A percentile compares a stretch with the other conserved stretches of the same genome.
phyloP scores from a whole-genome alignment of 23 red algal species.

The Gracilaria gracilis region DNA sequence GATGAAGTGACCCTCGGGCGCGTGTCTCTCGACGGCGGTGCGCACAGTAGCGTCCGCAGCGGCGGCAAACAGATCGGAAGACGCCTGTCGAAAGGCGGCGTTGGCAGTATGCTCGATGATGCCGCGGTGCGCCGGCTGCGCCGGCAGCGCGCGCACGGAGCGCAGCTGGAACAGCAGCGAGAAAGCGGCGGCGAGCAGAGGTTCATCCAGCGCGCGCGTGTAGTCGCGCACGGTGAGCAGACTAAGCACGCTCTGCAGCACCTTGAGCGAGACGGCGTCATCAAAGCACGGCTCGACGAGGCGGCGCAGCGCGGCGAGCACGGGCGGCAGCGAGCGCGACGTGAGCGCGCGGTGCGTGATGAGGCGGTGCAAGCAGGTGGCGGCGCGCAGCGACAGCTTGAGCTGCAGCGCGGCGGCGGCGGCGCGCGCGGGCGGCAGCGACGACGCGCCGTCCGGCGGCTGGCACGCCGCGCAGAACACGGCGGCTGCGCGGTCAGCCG shows the following conservation, averaged over 20 bases:
- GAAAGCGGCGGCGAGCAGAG: constrained; percentile 59
- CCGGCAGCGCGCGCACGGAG: background rate
- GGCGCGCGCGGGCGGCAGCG: background rate
- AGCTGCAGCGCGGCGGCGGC: constrained; percentile 8
- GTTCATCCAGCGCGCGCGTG: constrained; percentile 19
- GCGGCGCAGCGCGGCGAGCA: constrained; percentile 57
- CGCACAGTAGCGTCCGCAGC: constrained; percentile 54
- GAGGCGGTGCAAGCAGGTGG: constrained; percentile 57
- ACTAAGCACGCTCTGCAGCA: constrained; percentile 70
- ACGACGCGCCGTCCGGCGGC: background rate
- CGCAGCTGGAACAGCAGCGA: constrained; percentile 59
- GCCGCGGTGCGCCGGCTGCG: constrained; percentile 1
- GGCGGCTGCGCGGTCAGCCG: constrained; percentile 51
- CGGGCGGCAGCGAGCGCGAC: background rate
- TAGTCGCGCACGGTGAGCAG: constrained; percentile 71
- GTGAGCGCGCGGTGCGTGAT: constrained; percentile 55
- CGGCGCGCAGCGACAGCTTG: constrained; percentile 43
- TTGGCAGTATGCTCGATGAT: constrained; percentile 78
- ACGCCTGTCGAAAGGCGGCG: constrained; percentile 75
- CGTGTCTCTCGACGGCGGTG: constrained; percentile 43
- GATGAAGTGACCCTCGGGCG: constrained; percentile 28
- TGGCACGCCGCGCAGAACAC: constrained; percentile 66
- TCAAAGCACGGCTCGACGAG: constrained; percentile 19
- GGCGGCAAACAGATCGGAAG: constrained; percentile 68
- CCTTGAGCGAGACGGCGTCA: constrained; percentile 67